phyloP scores from a whole-genome alignment of 495 filamentous ascomycete genomes.

The Podospora tetraspora region DNA sequence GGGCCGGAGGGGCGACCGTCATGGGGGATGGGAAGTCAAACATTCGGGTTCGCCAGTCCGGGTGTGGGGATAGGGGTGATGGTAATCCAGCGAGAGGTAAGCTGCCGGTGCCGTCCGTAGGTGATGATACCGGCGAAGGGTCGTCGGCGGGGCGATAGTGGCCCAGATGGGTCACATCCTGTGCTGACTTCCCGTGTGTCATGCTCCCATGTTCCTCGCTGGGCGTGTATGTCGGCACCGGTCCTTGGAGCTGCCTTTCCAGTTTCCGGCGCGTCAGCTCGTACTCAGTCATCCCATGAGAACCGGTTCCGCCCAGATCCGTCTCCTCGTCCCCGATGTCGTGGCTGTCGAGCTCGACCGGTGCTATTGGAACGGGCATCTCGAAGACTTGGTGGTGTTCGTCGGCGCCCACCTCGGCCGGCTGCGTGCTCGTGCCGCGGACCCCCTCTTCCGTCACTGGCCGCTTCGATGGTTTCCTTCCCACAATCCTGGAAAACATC shows the following conservation, averaged over 20 bases:
- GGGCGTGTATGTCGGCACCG: constrained; percentile 34
- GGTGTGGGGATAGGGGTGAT: constrained; percentile 42
- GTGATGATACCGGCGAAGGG: constrained; percentile 39
- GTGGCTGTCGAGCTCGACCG: constrained; percentile 46
- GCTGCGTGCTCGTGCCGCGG: constrained; percentile 20
- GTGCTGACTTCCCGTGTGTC: constrained; percentile 32
- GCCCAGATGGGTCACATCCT: constrained; percentile 31
- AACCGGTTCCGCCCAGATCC: constrained; percentile 30
- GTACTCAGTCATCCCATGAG: constrained; percentile 35
- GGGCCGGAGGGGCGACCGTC: constrained; percentile 29
- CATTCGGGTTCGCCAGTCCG: constrained; percentile 36
- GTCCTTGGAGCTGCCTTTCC: constrained; percentile 39
- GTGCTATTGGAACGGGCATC: constrained; percentile 41
- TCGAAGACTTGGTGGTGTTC: constrained; percentile 46
- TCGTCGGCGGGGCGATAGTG: constrained; percentile 38
- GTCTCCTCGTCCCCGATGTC: constrained; percentile 33
- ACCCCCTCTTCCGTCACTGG: constrained; percentile 16
- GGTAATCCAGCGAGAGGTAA: constrained; percentile 36
- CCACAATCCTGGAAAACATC: constrained; percentile 31
- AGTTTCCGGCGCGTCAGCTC: constrained; percentile 42
- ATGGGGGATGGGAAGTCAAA: constrained; percentile 39
- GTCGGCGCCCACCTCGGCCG: constrained; percentile 44
- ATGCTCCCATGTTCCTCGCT: background rate
- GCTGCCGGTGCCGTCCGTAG: constrained; percentile 37
- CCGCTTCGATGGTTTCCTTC: constrained; percentile 27